Conservation (phyloP, 768 basidiomycete genomes). For the Amanita polypyramis region DNA sequence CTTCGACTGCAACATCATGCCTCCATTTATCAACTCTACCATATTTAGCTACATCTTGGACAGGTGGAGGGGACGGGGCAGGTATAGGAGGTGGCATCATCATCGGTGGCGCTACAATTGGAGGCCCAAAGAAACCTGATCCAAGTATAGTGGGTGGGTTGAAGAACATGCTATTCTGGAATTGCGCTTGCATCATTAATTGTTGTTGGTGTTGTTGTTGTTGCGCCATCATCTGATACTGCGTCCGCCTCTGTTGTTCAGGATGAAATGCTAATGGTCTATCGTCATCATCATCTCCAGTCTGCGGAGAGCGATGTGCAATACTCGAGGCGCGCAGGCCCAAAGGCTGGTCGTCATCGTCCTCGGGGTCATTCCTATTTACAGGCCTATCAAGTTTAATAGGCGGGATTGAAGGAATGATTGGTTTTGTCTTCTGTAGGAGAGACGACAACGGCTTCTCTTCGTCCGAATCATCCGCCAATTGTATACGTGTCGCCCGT, state of each 20-base stretch:
- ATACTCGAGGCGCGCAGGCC: slow-evolving; percentile 54
- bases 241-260: slow-evolving; percentile 71
- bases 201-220: slow-evolving; percentile 35
- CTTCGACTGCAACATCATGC: slow-evolving; percentile 65
- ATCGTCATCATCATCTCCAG: slow-evolving; percentile 51
- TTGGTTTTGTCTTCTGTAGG: slow-evolving; percentile 34
- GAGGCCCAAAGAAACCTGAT: slow-evolving; percentile 56
- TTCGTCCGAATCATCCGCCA: slow-evolving; percentile 46
- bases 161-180: slow-evolving; percentile 71
- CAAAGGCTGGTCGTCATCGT: slow-evolving; percentile 63
- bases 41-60: slow-evolving; percentile 56
- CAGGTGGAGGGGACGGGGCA: slow-evolving; percentile 52
- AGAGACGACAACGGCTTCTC: slow-evolving; percentile 62
- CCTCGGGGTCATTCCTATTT: slow-evolving; percentile 8
- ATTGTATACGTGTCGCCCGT: slow-evolving; percentile 23
- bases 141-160: slow-evolving; percentile 55
- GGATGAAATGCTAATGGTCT: slow-evolving; percentile 63
- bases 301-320: slow-evolving; percentile 14
- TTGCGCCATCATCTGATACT: slow-evolving; percentile 44
- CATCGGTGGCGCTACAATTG: slow-evolving; percentile 36
- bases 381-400: slow-evolving; percentile 28
- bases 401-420: slow-evolving; percentile 27
- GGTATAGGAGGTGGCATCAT: slow-evolving; percentile 34
- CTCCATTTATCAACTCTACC: slow-evolving; percentile 75
- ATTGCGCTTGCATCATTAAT: slow-evolving; percentile 69